phyloP scores from a whole-genome alignment of 2,329 filamentous ascomycete genomes.

The Metarhizium guizhouense region DNA sequence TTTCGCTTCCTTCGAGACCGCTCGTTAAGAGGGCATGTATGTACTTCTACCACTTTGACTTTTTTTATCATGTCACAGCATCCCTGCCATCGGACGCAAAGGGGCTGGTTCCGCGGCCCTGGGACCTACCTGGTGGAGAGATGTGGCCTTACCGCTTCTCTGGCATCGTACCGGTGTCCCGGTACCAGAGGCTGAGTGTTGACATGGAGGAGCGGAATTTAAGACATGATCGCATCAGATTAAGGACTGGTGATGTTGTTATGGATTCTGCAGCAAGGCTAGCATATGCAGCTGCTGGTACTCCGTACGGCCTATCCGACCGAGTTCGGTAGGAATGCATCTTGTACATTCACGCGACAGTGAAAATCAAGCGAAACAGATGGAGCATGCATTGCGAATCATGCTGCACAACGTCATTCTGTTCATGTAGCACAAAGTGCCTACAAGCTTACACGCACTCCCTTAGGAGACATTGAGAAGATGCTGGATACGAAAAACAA shows the following conservation, averaged over 20 bases:
- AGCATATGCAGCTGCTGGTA: neutral
- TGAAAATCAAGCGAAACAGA: neutral
- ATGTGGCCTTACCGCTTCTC: neutral
- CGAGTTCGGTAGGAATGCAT: neutral
- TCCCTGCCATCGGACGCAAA: constrained; percentile 1
- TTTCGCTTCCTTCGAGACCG: neutral
- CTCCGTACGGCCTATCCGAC: neutral
- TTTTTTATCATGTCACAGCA: neutral
- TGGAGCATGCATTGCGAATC: neutral
- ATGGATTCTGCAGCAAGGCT: neutral
- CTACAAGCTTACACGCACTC: neutral
- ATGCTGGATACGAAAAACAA: neutral
- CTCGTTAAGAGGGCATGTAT: neutral
- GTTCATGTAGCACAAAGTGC: no score
- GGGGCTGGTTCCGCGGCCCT: constrained; percentile 1
- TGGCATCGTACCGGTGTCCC: neutral
- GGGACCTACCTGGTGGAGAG: neutral
- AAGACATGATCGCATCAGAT: neutral
- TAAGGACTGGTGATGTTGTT: neutral
- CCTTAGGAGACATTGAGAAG: neutral
- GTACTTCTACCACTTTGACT: neutral
- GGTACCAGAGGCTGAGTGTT: neutral
- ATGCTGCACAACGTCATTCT: neutral
- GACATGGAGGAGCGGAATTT: neutral
- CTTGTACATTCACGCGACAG: neutral